Conservation (phyloP, 2,329 filamentous ascomycete genomes). For the Neophaeococcomyces aloes region DNA sequence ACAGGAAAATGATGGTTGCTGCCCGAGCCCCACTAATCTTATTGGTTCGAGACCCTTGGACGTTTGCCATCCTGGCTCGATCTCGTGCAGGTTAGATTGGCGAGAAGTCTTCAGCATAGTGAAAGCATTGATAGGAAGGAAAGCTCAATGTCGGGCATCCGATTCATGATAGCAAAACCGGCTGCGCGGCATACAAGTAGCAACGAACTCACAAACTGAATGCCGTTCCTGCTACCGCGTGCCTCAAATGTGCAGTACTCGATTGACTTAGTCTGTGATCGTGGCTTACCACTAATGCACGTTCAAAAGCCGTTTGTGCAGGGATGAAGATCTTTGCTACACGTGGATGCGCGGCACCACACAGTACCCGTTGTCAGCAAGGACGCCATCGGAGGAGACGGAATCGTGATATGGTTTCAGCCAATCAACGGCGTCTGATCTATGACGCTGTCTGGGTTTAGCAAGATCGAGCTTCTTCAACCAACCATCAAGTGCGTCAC, state of each 20-base stretch:
- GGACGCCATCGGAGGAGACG: neutral
- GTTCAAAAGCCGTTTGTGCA: neutral
- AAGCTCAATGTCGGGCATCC: too few species aligned
- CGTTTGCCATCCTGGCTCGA: neutral
- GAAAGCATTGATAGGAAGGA: neutral
- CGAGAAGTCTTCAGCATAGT: neutral
- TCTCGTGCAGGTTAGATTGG: neutral
- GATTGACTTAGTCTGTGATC: neutral
- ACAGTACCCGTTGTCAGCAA: neutral
- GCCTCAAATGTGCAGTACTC: too few species aligned
- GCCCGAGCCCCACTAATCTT: neutral
- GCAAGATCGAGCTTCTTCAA: too few species aligned
- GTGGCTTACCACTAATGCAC: slow-evolving; percentile 1
- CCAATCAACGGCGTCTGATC: too few species aligned
- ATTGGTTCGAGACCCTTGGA: neutral
- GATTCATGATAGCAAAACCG: too few species aligned
- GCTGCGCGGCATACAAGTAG: too few species aligned
- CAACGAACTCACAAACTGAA: neutral
- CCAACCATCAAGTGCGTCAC: too few species aligned
- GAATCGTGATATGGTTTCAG: neutral
- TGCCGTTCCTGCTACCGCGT: neutral
- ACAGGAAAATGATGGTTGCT: neutral
- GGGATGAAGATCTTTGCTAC: slow-evolving; percentile 4
- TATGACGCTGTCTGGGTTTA: too few species aligned
- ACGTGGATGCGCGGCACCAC: slow-evolving; percentile 3